phyloP scores from a whole-genome alignment of 2,329 filamentous ascomycete genomes.

The Botryotinia calthae region DNA sequence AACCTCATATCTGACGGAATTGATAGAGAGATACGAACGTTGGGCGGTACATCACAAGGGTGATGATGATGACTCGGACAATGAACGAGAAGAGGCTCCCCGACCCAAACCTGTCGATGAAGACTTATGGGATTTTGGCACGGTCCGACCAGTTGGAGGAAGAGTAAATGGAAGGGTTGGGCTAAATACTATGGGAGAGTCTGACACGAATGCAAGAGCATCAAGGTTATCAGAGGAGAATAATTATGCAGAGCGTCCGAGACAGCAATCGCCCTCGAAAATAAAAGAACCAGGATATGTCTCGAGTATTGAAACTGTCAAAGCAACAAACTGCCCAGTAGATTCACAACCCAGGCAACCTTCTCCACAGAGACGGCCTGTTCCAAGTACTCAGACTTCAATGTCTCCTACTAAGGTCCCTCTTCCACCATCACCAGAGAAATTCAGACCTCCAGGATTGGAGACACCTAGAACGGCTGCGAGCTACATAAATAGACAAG shows the following conservation, averaged over 20 bases:
- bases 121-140: slow-evolving; percentile 98
- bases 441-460: slow-evolving; percentile 41
- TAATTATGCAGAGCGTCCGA: slow-evolving; percentile 52
- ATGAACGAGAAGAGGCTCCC: slow-evolving; percentile 47
- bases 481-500: slow-evolving; percentile 44
- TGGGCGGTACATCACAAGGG: slow-evolving; percentile 82
- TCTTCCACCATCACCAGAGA: slow-evolving; percentile 58
- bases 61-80: slow-evolving; percentile 63
- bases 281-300: slow-evolving; percentile 42
- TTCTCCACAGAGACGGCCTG: slow-evolving; percentile 59
- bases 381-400: slow-evolving; percentile 38
- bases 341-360: slow-evolving; percentile 53
- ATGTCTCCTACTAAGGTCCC: slow-evolving; percentile 59
- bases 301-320: slow-evolving; percentile 52
- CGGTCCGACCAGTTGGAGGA: slow-evolving; percentile 76
- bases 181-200: slow-evolving; percentile 73
- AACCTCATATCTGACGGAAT: slow-evolving; percentile 91
- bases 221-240: slow-evolving; percentile 51
- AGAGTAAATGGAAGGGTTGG: slow-evolving; percentile 60
- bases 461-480: slow-evolving; percentile 51
- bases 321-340: slow-evolving; percentile 45
- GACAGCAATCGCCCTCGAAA: slow-evolving; percentile 54
- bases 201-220: slow-evolving; percentile 72
- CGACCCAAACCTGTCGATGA: slow-evolving; percentile 59
- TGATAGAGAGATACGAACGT: slow-evolving; percentile 86